Base-by-base conservation (phyloP, 2,329 filamentous ascomycete genomes). In the Neopestalotiopsis sp. region DNA sequence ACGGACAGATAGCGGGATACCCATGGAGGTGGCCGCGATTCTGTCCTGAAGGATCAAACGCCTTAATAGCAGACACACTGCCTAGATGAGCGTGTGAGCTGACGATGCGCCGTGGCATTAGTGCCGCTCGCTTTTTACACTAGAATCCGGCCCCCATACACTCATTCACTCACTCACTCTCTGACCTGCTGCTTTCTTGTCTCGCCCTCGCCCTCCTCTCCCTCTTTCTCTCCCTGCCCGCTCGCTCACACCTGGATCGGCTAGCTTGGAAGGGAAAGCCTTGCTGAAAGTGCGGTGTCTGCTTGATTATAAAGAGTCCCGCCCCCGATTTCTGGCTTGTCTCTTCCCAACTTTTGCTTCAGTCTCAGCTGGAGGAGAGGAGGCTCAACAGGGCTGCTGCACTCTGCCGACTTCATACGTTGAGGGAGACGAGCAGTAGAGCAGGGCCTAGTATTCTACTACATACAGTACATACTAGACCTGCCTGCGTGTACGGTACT, bases 131-230 rank as follows among this genome's bases (percentile, higher is more conserved):
- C 34, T 38, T 38, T 28, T 38, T 38, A 38, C 34, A 38, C n/a
- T 65, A 53, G 20, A 38, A 56, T 70, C 40, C 66, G 58, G 57
- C 20, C 53, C 17, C 58, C 70, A 66, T 72, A 74, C 28, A 59
- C 76, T 38, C 34, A 38, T 10, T 38, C 34, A 38, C 34, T 38
- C 34, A 38, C 73, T 38, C 73, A 58, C 56, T 76, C 74, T 61
- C 65, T 70, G 61, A 53, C 45, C 72, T 73, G 32, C 69, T 68
- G 30, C 70, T 70, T 20, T 38, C 34, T 61, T 38, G 24, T 34
- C 28, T 61, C 14, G 30, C 24, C 34, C 57, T 61, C 30, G 17
- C 45, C 45, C 45, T 53, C 45, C 45, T 53, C 45, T 28, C 28
- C 34, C 5, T 30, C 30, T 32, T n/a, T 38, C 34, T 10, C 34